These are phyloP conservation scores for Oryza coarctata DNA, from an alignment of 176 grass and related monocot species.

Conservation along the genomic window DNA sequence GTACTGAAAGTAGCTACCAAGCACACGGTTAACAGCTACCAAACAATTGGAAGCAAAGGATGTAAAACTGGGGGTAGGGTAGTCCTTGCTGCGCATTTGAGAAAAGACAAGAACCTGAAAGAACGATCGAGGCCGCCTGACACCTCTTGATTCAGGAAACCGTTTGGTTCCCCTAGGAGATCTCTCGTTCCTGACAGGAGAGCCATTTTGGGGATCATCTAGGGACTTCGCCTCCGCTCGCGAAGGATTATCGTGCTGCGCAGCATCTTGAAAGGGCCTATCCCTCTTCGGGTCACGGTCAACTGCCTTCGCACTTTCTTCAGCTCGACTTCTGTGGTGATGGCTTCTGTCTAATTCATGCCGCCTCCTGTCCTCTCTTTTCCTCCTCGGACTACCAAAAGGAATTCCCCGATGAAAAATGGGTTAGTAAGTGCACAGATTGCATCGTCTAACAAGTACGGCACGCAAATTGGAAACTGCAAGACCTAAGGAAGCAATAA, in stretches of 20 bases:
- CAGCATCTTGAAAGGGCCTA: constrained; percentile 29
- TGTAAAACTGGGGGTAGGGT: constrained; percentile 9
- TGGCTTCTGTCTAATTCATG: constrained; percentile 36
- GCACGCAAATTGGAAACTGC: background rate
- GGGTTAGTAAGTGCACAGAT: background rate
- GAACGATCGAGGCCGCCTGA: constrained; percentile 35
- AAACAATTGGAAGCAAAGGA: background rate
- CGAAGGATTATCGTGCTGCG: background rate
- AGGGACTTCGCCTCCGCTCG: constrained; percentile 28
- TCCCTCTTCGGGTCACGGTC: constrained; percentile 25
- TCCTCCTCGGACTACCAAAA: constrained; percentile 50
- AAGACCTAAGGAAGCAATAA: too few species aligned
- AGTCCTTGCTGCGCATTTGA: constrained; percentile 3
- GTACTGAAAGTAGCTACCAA: background rate
- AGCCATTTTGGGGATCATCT: constrained; percentile 31
- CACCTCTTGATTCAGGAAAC: constrained; percentile 44
- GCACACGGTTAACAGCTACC: background rate
- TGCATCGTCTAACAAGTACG: background rate
- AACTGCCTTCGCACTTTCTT: background rate
- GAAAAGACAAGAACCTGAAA: constrained; percentile 52
- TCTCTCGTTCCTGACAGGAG: constrained; percentile 24
- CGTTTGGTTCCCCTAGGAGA: constrained; percentile 52
- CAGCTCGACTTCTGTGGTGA: constrained; percentile 38
- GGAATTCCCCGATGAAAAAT: background rate
- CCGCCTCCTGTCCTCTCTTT: constrained; percentile 46